Conservation (phyloP, 148 eudicot genomes). For the Talinum fruticosum region DNA sequence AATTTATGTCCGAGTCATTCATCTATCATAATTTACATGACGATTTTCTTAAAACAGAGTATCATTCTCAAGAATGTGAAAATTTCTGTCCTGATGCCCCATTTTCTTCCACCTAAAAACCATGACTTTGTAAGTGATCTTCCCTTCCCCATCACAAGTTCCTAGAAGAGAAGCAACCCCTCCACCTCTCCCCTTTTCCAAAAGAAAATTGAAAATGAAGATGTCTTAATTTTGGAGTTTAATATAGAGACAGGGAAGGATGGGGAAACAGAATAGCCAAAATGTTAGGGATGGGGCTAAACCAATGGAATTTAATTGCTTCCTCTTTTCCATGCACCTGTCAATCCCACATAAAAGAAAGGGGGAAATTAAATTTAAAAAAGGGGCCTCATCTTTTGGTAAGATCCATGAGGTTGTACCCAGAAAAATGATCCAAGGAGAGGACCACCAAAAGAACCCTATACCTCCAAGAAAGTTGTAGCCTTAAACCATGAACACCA, state of each 20-base stretch:
- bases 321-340: not conserved
- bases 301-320: not conserved
- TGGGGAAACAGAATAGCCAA: not conserved
- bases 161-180: too few relatives aligned
- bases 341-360: not conserved
- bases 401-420: not conserved
- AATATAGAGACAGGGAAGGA: not conserved
- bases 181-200: too few relatives aligned
- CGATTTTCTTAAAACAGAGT: too few relatives aligned
- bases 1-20: too few relatives aligned
- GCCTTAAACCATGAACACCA: not conserved
- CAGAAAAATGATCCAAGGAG: not conserved
- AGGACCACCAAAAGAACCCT: slow-evolving; percentile 2
- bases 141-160: too few relatives aligned
- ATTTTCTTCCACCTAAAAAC: too few relatives aligned
- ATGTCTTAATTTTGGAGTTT: too few relatives aligned
- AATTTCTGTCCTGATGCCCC: too few relatives aligned
- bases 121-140: too few relatives aligned
- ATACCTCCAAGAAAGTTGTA: not conserved
- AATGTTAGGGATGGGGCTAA: slow-evolving; percentile 2
- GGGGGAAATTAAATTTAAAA: not conserved
- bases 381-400: not conserved
- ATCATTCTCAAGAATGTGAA: too few relatives aligned
- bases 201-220: too few relatives aligned
- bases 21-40: too few relatives aligned